These are phyloP conservation scores for Grosmannia serpens DNA, from an alignment of 2,329 filamentous ascomycete species.

Conservation along the genomic window DNA sequence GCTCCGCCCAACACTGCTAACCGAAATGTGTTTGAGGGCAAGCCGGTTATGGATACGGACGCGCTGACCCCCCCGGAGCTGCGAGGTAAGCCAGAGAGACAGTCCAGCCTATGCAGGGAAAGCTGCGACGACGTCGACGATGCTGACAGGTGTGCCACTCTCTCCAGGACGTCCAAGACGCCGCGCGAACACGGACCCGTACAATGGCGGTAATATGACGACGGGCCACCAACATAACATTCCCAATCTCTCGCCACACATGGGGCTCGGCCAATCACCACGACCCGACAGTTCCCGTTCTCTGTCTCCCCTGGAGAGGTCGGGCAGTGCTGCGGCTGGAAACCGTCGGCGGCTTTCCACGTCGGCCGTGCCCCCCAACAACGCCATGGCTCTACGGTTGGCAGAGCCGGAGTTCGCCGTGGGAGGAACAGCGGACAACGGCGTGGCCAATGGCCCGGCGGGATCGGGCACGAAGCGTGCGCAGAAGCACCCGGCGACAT, in stretches of 20 bases:
- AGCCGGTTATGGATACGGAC: conserved; percentile 57
- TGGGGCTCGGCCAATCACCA: conserved; percentile 31
- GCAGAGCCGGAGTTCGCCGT: conserved; percentile 79
- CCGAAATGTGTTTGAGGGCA: conserved; percentile 53
- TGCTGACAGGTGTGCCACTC: not conserved
- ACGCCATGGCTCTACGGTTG: conserved; percentile 71
- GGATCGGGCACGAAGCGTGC: conserved; percentile 60
- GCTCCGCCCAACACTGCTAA: conserved; percentile 58
- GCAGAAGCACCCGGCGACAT: conserved; percentile 95
- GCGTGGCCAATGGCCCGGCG: conserved; percentile 44
- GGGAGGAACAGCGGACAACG: conserved; percentile 45
- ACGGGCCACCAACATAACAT: conserved; percentile 25
- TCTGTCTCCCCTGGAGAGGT: conserved; percentile 47
- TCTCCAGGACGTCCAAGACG: conserved; percentile 36
- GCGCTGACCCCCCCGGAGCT: conserved; percentile 69
- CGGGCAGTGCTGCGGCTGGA: conserved; percentile 33
- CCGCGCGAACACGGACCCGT: conserved; percentile 49
- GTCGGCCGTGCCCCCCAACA: conserved; percentile 49
- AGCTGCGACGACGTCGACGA: not conserved
- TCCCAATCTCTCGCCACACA: conserved; percentile 34
- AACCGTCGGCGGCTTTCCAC: conserved; percentile 50
- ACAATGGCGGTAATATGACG: conserved; percentile 34
- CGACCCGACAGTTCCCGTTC: conserved; percentile 37
- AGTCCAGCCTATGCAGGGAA: not conserved
- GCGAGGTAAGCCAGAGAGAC: conserved; percentile 40